Conservation (phyloP, 106 monocot genomes). For the Dendrobium chrysotoxum region DNA sequence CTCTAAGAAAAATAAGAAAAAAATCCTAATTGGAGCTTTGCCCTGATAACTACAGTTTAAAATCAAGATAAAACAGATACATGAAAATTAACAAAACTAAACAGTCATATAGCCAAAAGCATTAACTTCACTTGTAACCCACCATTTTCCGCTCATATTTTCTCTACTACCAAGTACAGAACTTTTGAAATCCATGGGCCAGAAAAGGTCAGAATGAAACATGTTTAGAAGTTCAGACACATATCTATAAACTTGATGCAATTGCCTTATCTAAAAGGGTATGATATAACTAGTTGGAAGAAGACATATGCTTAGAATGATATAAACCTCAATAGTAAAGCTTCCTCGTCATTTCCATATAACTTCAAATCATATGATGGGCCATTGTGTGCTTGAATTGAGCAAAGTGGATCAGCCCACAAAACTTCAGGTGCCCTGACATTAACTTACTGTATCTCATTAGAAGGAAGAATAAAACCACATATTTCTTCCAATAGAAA, state of each 20-base stretch:
- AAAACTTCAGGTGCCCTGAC: slow-evolving; percentile 14
- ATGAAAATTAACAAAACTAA: not conserved
- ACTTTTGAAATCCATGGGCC: not conserved
- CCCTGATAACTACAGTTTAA: not conserved
- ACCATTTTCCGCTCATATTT: not conserved
- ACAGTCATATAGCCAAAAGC: not conserved
- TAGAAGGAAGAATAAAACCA: not conserved
- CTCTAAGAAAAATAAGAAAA: not conserved
- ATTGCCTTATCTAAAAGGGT: not conserved
- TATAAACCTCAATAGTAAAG: slow-evolving; percentile 80
- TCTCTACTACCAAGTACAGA: not conserved
- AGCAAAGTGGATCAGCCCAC: slow-evolving; percentile 34
- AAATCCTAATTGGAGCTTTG: not conserved
- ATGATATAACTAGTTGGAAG: not conserved
- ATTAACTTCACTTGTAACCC: not conserved
- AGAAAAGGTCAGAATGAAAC: not conserved
- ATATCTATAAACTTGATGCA: not conserved
- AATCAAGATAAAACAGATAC: not conserved
- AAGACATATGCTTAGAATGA: not conserved
- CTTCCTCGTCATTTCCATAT: slow-evolving; percentile 58
- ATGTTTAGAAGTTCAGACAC: not conserved
- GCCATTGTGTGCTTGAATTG: slow-evolving; percentile 69
- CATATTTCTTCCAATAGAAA: not conserved
- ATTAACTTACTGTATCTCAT: not conserved
- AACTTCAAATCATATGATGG: slow-evolving; percentile 90